Evolutionary conservation across 2,329 filamentous ascomycete genomes (phyloP).

Genomic region (Exophiala xenobiotica): DNA sequence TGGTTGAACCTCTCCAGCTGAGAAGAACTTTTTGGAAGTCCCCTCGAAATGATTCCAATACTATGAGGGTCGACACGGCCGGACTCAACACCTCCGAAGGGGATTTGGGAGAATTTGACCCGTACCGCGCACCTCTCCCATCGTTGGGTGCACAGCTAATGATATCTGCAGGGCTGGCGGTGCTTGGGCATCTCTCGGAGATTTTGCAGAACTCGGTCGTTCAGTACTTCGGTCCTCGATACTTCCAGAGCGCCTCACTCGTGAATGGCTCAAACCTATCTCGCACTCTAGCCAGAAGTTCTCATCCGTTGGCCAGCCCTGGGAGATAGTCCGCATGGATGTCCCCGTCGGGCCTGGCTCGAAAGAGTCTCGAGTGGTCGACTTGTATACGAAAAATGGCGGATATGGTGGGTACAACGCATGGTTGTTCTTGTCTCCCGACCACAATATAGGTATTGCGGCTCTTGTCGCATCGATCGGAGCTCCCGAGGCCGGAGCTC

Average conservation of each 20-base stretch:
- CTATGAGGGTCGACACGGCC: constrained; percentile 41
- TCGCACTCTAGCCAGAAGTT: constrained; percentile 33
- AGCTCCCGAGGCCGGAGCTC: constrained; percentile 17
- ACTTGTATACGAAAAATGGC: constrained; percentile 45
- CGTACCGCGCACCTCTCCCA: constrained; percentile 25
- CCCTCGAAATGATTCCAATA: constrained; percentile 30
- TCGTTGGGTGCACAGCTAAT: constrained; percentile 43
- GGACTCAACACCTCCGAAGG: constrained; percentile 8
- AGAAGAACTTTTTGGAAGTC: constrained; percentile 38
- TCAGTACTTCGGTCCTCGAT: constrained; percentile 44
- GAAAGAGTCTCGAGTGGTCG: constrained; percentile 26
- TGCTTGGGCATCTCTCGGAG: constrained; percentile 46
- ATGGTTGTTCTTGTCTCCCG: constrained; percentile 43
- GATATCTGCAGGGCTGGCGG: constrained; percentile 43
- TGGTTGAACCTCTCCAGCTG: constrained; percentile 41
- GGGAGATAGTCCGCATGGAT: constrained; percentile 40
- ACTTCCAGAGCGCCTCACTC: constrained; percentile 38
- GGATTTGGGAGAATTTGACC: background rate
- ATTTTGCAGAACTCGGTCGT: constrained; percentile 46
- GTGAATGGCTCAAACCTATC: constrained; percentile 50
- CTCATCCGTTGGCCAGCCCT: constrained; percentile 45
- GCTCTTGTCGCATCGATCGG: constrained; percentile 39
- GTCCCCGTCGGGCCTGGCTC: constrained; percentile 7
- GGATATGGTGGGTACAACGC: constrained; percentile 42
- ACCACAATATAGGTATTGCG: constrained; percentile 47